A percentile compares a stretch with the other conserved stretches of the same genome.
Conservation (phyloP, 1,284 basidiomycete species). For the Apiotrichum laibachii region DNA sequence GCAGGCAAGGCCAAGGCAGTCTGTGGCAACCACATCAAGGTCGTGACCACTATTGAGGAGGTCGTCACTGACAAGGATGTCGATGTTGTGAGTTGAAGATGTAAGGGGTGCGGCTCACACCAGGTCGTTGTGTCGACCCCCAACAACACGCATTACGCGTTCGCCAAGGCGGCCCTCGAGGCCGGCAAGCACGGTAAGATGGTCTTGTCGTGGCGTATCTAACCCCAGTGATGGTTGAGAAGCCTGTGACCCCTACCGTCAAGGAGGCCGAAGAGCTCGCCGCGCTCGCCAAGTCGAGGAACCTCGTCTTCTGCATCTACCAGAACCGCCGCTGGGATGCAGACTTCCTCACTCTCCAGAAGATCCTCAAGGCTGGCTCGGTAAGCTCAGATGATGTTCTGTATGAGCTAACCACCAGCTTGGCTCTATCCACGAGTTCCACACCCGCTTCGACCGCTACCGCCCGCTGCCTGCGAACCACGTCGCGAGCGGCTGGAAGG, state of each 20-base stretch:
- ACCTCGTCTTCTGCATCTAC: conserved; percentile 65
- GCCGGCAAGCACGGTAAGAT: conserved; percentile 72
- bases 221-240: conserved; percentile 65
- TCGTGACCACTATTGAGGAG: conserved; percentile 47
- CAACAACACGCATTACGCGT: conserved; percentile 72
- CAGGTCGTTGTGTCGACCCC: conserved; percentile 67
- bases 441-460: conserved; percentile 67
- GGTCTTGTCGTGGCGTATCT: not conserved
- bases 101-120: not conserved
- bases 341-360: conserved; percentile 72
- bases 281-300: conserved; percentile 63
- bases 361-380: conserved; percentile 58
- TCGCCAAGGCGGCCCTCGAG: conserved; percentile 56
- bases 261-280: conserved; percentile 67
- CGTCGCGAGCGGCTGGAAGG: conserved; percentile 59
- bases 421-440: conserved; percentile 36
- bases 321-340: conserved; percentile 61
- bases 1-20: conserved; percentile 33
- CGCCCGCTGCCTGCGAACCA: conserved; percentile 55
- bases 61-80: conserved; percentile 50
- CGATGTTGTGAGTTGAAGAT: conserved; percentile 39
- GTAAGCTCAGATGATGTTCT: conserved; percentile 55
- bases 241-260: conserved; percentile 70
- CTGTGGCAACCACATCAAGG: conserved; percentile 40
- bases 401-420: conserved; percentile 25